Evolutionary conservation across 1,284 basidiomycete species (phyloP), one percentile per base, ranked within the genome.

Genomic region (Cerrena zonata): DNA sequence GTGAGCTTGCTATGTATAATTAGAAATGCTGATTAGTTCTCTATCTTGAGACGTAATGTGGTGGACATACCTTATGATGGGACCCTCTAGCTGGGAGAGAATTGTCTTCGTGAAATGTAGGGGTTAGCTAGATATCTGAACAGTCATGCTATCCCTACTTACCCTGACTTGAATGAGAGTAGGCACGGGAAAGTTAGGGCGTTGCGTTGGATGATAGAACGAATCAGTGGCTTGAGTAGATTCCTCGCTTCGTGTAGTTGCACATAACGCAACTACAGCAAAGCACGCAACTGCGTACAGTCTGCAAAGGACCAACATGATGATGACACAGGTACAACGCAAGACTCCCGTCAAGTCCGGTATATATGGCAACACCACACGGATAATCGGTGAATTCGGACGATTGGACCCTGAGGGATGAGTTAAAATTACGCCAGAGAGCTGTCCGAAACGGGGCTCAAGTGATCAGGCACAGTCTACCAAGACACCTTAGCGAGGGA

Each of bases 1-100:
- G 56, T 55, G 13, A 59, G 38, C n/a, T 52, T 50, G 41, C 56
- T 57, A 18, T n/a, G n/a, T n/a, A n/a, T n/a, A n/a, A n/a, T n/a
- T n/a, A n/a, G n/a, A n/a, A n/a, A n/a, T n/a, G n/a, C n/a, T n/a
- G n/a, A n/a, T n/a, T n/a, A n/a, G n/a, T n/a, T n/a, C n/a, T n/a
- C n/a, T n/a, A n/a, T n/a, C n/a, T n/a, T n/a, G n/a, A n/a, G n/a
- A n/a, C n/a, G n/a, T n/a, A n/a, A n/a, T 12, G 3, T 18, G 21
- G 4, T 22, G 2, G 37, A 47, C 43, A 21, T 22, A 53, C 53
- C 53, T 57, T 25, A 59, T 48, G 37, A 59, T 59, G 24, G 58
- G 52, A 19, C 54, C 52, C 36, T 58, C 54, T 19, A 59, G 48
- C 21, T 54, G 48, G 24, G 54, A 47, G 22, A 59, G 58, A 37